Evolutionary conservation across 169 alveolate genomes (phyloP).

Genomic region (Blepharisma undulans): DNA sequence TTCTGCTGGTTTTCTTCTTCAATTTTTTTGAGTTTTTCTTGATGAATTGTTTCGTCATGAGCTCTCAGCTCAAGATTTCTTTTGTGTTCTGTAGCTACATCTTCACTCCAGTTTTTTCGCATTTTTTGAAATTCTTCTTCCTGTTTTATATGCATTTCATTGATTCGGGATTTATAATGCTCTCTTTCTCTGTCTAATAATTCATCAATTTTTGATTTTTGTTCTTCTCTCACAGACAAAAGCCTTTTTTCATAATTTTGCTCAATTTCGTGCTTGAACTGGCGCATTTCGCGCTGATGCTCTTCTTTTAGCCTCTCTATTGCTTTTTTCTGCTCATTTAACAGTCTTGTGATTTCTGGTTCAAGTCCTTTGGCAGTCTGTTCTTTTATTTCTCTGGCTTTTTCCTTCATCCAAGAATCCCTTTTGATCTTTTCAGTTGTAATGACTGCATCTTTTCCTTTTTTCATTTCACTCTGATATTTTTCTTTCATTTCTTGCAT

Average conservation of each 20-base stretch:
- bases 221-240: background rate
- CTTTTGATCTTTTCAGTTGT: conserved; percentile 64
- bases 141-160: conserved; percentile 1
- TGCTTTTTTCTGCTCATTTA: background rate
- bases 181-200: conserved; percentile 17
- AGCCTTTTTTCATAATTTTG: conserved; percentile 7
- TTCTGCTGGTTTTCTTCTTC: background rate
- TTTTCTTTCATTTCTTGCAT: conserved; percentile 57
- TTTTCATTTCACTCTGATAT: conserved; percentile 61
- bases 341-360: conserved; percentile 67
- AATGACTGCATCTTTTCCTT: conserved; percentile 62
- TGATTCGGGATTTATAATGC: background rate
- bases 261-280: conserved; percentile 12
- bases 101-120: conserved; percentile 31
- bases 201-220: background rate
- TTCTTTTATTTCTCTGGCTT: conserved; percentile 69
- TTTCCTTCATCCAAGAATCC: conserved; percentile 67
- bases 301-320: conserved; percentile 26
- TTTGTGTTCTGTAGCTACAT: background rate
- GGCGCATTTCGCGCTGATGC: conserved; percentile 9
- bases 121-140: conserved; percentile 8
- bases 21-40: background rate
- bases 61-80: background rate
- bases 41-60: background rate
- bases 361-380: conserved; percentile 73